Evolutionary conservation across 75 land plant species (phyloP).

Genomic region (Chamaecyparis obtusa): DNA sequence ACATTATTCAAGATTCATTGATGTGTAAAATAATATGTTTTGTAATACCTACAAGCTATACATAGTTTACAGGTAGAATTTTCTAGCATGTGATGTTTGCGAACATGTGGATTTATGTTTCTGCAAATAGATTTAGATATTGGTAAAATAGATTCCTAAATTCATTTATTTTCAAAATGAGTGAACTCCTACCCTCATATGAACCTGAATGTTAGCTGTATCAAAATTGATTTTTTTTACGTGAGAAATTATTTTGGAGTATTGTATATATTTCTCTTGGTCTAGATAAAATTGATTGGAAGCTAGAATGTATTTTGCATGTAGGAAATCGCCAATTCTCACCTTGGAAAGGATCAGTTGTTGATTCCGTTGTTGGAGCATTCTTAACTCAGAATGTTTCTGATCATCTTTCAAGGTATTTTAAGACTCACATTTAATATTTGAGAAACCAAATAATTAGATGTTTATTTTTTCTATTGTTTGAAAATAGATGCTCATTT

Average conservation of each 20-base stretch:
- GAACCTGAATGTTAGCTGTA: neutral
- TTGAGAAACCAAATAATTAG: neutral
- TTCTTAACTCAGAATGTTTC: slow-evolving; percentile 85
- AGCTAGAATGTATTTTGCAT: no score
- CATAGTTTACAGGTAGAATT: neutral
- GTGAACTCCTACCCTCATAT: neutral
- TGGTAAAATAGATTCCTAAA: neutral
- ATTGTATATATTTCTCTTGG: neutral
- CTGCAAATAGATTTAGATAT: neutral
- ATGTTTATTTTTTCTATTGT: neutral
- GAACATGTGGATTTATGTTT: neutral
- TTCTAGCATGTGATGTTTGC: neutral
- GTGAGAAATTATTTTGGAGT: neutral
- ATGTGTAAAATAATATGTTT: neutral
- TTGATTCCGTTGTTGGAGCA: slow-evolving; percentile 75
- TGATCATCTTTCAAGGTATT: slow-evolving; percentile 75
- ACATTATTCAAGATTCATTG: neutral
- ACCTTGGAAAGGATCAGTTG: slow-evolving; percentile 75
- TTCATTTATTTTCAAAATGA: neutral
- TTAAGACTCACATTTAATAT: neutral
- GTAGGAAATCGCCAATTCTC: slow-evolving; percentile 59
- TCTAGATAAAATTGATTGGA: neutral
- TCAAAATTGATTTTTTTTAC: neutral
- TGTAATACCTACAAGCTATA: neutral
- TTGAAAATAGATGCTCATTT: neutral